These are phyloP conservation scores for Cupressus sempervirens DNA, from an alignment of 75 land plant genomes.

Conservation along the genomic window DNA sequence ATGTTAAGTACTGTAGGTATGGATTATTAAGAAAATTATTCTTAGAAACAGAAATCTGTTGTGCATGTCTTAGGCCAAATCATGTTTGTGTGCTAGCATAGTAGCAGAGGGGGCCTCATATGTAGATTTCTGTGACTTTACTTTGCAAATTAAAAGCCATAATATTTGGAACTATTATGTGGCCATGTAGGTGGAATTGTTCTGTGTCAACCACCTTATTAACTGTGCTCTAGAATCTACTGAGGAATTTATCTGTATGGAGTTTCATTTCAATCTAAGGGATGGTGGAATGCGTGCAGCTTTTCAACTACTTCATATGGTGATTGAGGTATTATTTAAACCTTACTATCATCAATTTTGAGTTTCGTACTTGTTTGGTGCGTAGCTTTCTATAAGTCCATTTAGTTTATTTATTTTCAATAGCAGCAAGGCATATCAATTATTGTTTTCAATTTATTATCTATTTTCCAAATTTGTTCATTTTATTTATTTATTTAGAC, in stretches of 20 bases:
- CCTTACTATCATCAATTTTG: not conserved
- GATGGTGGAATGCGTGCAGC: constrained; percentile 99
- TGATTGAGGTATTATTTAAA: constrained; percentile 65
- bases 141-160: not conserved
- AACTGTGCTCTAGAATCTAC: constrained; percentile 97
- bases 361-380: not conserved
- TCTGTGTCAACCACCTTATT: constrained; percentile 94
- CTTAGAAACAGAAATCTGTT: not conserved
- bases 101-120: not conserved
- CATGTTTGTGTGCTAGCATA: not conserved
- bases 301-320: constrained; percentile 98
- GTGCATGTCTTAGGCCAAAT: not conserved
- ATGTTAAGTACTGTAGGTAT: not conserved
- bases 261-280: constrained; percentile 91
- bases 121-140: not conserved
- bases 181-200: constrained; percentile 79
- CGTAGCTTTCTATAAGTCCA: not conserved
- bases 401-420: not conserved
- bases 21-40: not conserved
- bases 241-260: constrained; percentile 95
- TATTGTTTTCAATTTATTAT: not conserved
- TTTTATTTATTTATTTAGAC: not conserved
- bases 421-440: not conserved
- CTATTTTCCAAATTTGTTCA: not conserved
- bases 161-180: not conserved